phyloP scores from a whole-genome alignment of 352 stramenopile genomes.

The Globisporangium nagaii region DNA sequence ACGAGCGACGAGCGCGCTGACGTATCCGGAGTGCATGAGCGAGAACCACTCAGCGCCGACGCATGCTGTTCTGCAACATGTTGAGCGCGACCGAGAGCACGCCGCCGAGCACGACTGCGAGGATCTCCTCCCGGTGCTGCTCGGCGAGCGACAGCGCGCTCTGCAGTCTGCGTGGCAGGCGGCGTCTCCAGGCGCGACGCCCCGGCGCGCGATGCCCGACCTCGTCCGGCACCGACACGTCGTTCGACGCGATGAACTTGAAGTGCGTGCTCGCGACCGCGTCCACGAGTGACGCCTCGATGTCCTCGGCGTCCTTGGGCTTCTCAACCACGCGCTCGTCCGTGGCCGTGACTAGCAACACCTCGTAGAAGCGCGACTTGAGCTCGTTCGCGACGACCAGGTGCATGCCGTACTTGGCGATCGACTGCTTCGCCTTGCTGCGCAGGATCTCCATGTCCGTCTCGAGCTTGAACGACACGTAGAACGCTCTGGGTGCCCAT shows the following conservation, averaged over 20 bases:
- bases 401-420: constrained; percentile 95
- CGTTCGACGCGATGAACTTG: constrained; percentile 58
- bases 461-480: constrained; percentile 99
- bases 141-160: constrained; percentile 35
- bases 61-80: constrained; percentile 58
- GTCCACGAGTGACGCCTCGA: constrained; percentile 57
- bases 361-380: constrained; percentile 89
- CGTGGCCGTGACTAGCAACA: constrained; percentile 67
- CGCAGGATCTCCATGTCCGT: constrained; percentile 94
- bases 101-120: constrained; percentile 59
- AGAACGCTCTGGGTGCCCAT: constrained; percentile 94
- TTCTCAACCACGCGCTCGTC: constrained; percentile 50
- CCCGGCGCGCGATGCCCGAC: constrained; percentile 29
- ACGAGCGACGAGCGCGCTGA: too few relatives aligned
- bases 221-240: constrained; percentile 53
- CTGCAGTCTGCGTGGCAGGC: constrained; percentile 32
- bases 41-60: constrained; percentile 30
- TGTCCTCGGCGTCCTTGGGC: constrained; percentile 55
- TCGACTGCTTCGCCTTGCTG: constrained; percentile 89
- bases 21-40: too few relatives aligned
- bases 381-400: constrained; percentile 98
- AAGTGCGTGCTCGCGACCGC: constrained; percentile 65
- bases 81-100: constrained; percentile 70
- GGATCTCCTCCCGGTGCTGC: constrained; percentile 71
- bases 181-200: constrained; percentile 33